These are phyloP conservation scores for Botryotinia convoluta DNA, from an alignment of 2,329 filamentous ascomycete species.

Conservation along the genomic window DNA sequence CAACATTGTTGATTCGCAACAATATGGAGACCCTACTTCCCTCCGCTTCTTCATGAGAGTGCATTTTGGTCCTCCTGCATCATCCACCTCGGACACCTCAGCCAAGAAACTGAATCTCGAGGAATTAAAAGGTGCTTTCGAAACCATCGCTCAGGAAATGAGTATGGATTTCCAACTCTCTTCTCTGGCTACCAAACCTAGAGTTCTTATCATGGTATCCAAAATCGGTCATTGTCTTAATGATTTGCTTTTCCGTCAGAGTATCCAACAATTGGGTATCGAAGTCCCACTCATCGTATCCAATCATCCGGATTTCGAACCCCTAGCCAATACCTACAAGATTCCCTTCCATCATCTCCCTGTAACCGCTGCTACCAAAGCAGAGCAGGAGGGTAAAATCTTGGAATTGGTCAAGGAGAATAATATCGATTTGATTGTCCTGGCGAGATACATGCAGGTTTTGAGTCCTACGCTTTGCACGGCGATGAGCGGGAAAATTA, in stretches of 20 bases:
- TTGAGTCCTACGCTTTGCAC: conserved; percentile 70
- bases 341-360: conserved; percentile 80
- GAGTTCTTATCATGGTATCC: conserved; percentile 83
- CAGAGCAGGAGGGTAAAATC: conserved; percentile 67
- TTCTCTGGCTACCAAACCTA: conserved; percentile 65
- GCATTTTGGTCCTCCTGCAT: conserved; percentile 64
- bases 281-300: conserved; percentile 77
- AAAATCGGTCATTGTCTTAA: conserved; percentile 86
- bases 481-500: conserved; percentile 81
- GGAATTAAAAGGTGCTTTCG: conserved; percentile 55
- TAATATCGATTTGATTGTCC: conserved; percentile 72
- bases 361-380: conserved; percentile 75
- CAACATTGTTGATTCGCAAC: conserved; percentile 81
- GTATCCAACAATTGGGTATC: conserved; percentile 67
- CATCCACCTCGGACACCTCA: conserved; percentile 37
- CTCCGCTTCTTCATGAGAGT: conserved; percentile 86
- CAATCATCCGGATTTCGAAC: conserved; percentile 73
- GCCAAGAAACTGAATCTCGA: conserved; percentile 43
- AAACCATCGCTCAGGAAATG: conserved; percentile 59
- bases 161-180: conserved; percentile 70
- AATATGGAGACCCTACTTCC: conserved; percentile 74
- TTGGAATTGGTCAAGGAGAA: conserved; percentile 68
- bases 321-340: conserved; percentile 68
- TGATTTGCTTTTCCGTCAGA: conserved; percentile 76
- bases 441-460: conserved; percentile 87